Base-by-base conservation (phyloP, 129 eudicot species). In the Ambrosia trifida region DNA sequence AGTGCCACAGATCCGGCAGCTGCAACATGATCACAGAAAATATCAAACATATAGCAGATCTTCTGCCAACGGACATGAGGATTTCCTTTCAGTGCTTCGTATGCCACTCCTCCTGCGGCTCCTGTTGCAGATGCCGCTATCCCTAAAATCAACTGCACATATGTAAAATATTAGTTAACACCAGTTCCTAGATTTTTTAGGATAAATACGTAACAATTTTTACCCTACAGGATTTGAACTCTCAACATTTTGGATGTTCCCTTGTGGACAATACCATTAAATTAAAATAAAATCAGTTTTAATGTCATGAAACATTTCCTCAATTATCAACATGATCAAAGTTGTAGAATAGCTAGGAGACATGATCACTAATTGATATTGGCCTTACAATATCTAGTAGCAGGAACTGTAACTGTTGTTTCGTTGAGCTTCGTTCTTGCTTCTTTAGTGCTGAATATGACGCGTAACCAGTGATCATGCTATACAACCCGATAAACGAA, bases 91-190 rank as follows among this genome's bases (percentile, higher is more conserved):
- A 81, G 49, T 31, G 91, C 97, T 36, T 85, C 63, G 67, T 90
- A 90, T 17, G 79, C 95, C 8, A 90, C 91, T 33, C 57, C 95
- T 6, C 89, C 95, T 56, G 77, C 85, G 57, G 95, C 64, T 70
- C 95, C 97, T 10, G 84, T 79, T 64, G 95, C 97, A n/a, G 97
- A 54, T 13, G 89, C 87, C 49, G 81, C 67, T 8, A 90, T 83
- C 47, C 89, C 91, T 76, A 90, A 50, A 78, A 85, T 19, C 75
- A 90, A 54, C 97, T 90, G 86, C 82, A 74, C 28, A 24, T 24
- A 24, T 1, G 28, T 24, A 24, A 24, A 24, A 24, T 24, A 24
- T 1, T 24, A 24, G 28, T 24, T 24, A 24, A 24, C 28, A n/a
- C n/a, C n/a, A n/a, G 28, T 24, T 24, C 28, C 28, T 24, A 24